These are phyloP conservation scores for Erythrophleum ivorense DNA, from an alignment of 331 rosid genomes.

Conservation along the genomic window DNA sequence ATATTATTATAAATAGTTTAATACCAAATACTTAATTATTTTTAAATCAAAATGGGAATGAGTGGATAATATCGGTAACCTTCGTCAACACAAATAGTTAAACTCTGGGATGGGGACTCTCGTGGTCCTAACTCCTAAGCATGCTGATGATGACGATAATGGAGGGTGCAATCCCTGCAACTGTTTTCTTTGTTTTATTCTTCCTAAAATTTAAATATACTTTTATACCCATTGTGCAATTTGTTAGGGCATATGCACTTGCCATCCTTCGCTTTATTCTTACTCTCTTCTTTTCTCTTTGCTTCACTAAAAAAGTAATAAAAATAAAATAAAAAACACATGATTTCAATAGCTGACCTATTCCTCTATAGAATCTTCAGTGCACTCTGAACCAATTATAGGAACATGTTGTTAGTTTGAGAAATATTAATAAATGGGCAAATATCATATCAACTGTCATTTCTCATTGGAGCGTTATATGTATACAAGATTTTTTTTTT, in stretches of 20 bases:
- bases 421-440: neutral
- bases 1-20: neutral
- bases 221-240: neutral
- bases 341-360: neutral
- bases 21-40: neutral
- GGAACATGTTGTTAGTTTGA: neutral
- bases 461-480: neutral
- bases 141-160: neutral
- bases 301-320: neutral
- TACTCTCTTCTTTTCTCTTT: neutral
- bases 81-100: constrained; percentile 18
- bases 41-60: neutral
- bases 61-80: constrained; percentile 1
- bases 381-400: neutral
- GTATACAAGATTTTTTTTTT: too few species aligned
- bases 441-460: neutral
- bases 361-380: neutral
- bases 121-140: constrained; percentile 25
- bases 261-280: constrained; percentile 5
- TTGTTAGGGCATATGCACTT: neutral
- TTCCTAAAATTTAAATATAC: neutral
- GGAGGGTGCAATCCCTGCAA: constrained; percentile 23
- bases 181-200: constrained; percentile 1
- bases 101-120: neutral
- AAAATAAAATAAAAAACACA: neutral